Percentiles rank a stretch among this genome's conserved stretches.
Evolutionary conservation across 2,329 filamentous ascomycete species (phyloP).

Genomic region (Colletotrichum sp.): DNA sequence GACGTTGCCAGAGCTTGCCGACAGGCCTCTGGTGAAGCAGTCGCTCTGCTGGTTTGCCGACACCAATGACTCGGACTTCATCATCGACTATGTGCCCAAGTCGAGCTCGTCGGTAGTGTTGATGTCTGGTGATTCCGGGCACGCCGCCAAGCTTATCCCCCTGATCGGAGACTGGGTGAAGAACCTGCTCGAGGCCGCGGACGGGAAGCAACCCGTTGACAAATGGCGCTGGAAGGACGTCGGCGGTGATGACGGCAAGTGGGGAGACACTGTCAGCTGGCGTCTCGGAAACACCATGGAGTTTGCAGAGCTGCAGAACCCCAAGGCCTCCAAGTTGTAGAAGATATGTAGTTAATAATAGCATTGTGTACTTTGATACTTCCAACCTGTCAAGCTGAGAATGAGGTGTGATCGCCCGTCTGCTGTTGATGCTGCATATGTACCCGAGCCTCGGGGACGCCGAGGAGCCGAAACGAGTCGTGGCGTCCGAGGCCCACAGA

Average conservation of each 20-base stretch:
- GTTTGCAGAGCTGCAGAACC: slow-evolving; percentile 22
- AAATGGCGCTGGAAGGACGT: slow-evolving; percentile 59
- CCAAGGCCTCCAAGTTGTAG: not conserved
- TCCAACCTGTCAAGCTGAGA: not conserved
- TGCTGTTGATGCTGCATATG: not conserved
- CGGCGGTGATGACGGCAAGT: slow-evolving; percentile 22
- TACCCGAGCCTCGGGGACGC: not conserved
- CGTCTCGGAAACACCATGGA: slow-evolving; percentile 36
- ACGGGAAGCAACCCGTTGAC: slow-evolving; percentile 43
- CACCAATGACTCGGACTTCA: slow-evolving; percentile 63
- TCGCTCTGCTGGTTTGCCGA: slow-evolving; percentile 70
- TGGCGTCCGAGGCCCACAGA: not conserved
- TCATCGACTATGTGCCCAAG: slow-evolving; percentile 64
- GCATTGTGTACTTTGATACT: not conserved
- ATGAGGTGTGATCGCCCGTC: not conserved
- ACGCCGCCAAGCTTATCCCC: slow-evolving; percentile 69
- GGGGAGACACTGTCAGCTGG: slow-evolving; percentile 40
- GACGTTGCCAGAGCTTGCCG: slow-evolving; percentile 56
- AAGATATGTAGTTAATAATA: not conserved
- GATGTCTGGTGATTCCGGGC: slow-evolving; percentile 63
- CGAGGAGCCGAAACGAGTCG: not conserved
- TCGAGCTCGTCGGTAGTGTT: slow-evolving; percentile 49
- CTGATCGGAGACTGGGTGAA: slow-evolving; percentile 61
- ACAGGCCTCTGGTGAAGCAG: slow-evolving; percentile 60
- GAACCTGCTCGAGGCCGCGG: slow-evolving; percentile 44